Base-by-base conservation (phyloP, 129 eudicot species). In the Logfia minima region DNA sequence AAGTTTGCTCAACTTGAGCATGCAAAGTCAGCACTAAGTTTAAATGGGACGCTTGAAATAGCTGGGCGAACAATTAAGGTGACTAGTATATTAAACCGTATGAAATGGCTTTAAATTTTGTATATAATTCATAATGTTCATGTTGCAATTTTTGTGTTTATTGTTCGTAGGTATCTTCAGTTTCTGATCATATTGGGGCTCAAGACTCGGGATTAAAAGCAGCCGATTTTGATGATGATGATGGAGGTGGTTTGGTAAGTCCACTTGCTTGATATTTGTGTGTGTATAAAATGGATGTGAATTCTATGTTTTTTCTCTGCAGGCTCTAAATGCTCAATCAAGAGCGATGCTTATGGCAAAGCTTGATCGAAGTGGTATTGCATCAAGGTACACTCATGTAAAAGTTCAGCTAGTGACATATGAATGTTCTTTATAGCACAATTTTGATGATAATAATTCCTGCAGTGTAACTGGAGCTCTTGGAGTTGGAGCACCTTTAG, bases 161-260 rank as follows among this genome's bases (percentile, higher is more conserved):
- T 34, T 74, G 9, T 18, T 17, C 28, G 63, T 32, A 76, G 80
- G 80, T 76, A 51, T 76, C 80, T 32, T 76, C 91, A 13, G 99
- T 95, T 52, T 88, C 99, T 5, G 99, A 95, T 51, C 97, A 95
- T 84, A 84, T 91, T 79, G 82, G 88, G 65, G 92, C 78, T 41
- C 97, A 90, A 89, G 97, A 95, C 75, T 52, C 97, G 3, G 99
- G 99, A 71, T 85, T 93, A 28, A 95, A 88, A 85, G 91, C 96
- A 75, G 99, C 99, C 1, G 99, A 95, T 78, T 95, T 95, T 79
- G 99, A 95, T 85, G 99, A 95, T 68, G 99, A 95, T 66, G 80
- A 76, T 32, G 73, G 80, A 23, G 80, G 80, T 65, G 73, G 80
- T 11, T 76, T 76, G 80, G 80, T 76, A 52, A 52, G 80, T 51